phyloP scores from a whole-genome alignment of 202 grass and related monocot species.

The Eragrostis tef region DNA sequence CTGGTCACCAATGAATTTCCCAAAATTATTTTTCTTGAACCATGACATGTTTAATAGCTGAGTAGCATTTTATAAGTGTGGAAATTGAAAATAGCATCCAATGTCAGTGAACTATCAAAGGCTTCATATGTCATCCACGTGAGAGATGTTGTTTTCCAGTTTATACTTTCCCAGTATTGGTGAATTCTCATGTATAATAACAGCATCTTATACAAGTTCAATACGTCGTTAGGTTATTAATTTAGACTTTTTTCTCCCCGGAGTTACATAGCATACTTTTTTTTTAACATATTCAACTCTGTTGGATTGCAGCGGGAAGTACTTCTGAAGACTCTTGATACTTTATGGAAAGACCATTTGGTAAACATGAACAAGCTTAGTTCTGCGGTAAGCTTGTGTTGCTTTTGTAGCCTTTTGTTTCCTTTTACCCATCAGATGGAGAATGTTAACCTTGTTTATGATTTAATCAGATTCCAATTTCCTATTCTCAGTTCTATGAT shows the following conservation, averaged over 20 bases:
- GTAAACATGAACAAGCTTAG: conserved; percentile 99
- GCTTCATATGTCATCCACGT: neutral
- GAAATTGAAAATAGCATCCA: neutral
- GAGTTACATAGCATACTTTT: conserved; percentile 19
- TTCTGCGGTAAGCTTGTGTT: conserved; percentile 66
- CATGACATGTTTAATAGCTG: neutral
- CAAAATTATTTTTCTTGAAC: neutral
- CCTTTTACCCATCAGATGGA: neutral
- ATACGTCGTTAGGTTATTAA: neutral
- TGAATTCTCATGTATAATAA: neutral
- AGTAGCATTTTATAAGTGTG: neutral
- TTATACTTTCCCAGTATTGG: neutral
- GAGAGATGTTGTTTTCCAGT: neutral
- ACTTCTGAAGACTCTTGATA: conserved; percentile 90
- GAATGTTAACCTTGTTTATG: neutral
- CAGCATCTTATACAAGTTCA: neutral
- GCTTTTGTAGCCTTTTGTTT: neutral
- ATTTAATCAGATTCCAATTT: neutral
- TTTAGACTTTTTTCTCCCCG: neutral
- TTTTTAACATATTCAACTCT: neutral
- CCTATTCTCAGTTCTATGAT: neutral
- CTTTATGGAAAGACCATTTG: conserved; percentile 90
- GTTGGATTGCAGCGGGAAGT: conserved; percentile 72
- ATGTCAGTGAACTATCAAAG: neutral
- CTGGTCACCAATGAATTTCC: neutral